Evolutionary conservation across 2,329 filamentous ascomycete genomes (phyloP).

Genomic region (Cylindrodendrum hubeiense): DNA sequence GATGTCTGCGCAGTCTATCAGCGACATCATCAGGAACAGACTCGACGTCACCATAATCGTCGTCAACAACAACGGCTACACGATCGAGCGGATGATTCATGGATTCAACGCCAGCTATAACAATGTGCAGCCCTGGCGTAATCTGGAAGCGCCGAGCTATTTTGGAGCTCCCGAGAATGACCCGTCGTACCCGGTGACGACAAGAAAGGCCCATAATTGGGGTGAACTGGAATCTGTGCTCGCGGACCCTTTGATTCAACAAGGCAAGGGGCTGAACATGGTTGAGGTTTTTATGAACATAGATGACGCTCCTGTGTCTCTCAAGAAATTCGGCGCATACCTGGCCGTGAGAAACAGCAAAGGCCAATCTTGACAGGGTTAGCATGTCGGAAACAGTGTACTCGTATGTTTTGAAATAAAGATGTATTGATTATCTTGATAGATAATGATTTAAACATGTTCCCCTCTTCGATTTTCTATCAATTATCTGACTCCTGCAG

Average conservation of each 20-base stretch:
- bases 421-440: too few species aligned
- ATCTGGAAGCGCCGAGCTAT: conserved; percentile 12
- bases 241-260: neutral
- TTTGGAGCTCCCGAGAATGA: conserved; percentile 4
- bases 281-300: conserved; percentile 15
- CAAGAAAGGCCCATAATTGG: neutral
- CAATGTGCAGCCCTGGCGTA: conserved; percentile 13
- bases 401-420: too few species aligned
- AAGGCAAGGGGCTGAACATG: conserved; percentile 9
- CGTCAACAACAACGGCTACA: conserved; percentile 20
- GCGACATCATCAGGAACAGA: conserved; percentile 19
- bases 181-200: neutral
- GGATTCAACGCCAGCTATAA: conserved; percentile 9
- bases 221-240: neutral
- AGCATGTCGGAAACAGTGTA: too few species aligned
- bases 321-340: neutral
- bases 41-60: conserved; percentile 21
- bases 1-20: conserved; percentile 20
- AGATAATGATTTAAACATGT: too few species aligned
- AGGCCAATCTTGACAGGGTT: neutral
- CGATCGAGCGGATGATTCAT: conserved; percentile 13
- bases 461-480: too few species aligned
- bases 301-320: conserved; percentile 8
- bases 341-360: neutral
- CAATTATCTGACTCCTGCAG: too few species aligned